Evolutionary conservation across 2,329 filamentous ascomycete genomes (phyloP).

Genomic region (Ophiosphaerella herpotricha): DNA sequence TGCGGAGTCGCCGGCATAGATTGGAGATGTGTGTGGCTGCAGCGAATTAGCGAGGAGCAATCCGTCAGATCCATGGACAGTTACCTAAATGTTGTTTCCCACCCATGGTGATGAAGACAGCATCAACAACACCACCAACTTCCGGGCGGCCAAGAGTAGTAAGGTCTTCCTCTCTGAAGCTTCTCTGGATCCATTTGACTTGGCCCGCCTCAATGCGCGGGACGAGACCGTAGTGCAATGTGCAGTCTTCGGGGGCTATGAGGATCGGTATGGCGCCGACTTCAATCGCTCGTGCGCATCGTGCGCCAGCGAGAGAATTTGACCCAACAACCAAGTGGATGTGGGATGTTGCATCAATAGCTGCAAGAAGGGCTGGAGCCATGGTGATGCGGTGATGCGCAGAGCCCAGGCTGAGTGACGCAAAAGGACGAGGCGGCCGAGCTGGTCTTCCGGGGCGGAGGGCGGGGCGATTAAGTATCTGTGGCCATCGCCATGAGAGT

Average conservation of each 20-base stretch:
- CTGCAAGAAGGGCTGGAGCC: constrained; percentile 68
- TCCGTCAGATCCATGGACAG: background rate
- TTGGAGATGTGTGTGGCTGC: constrained; percentile 70
- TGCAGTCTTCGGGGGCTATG: constrained; percentile 69
- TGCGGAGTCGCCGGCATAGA: constrained; percentile 77
- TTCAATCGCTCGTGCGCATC: constrained; percentile 78
- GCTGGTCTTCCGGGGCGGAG: background rate
- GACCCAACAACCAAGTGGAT: constrained; percentile 85
- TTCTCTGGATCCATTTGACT: constrained; percentile 67
- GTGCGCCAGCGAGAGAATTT: constrained; percentile 82
- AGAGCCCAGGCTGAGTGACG: background rate
- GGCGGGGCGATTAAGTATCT: constrained; percentile 10
- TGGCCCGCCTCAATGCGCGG: constrained; percentile 68
- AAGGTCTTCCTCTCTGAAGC: constrained; percentile 73
- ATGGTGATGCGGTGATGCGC: constrained; percentile 30
- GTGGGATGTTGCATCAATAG: constrained; percentile 70
- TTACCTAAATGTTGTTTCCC: constrained; percentile 56
- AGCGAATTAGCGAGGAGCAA: constrained; percentile 13
- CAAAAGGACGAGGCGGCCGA: background rate
- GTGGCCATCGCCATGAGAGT: constrained; percentile 10
- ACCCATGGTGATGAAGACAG: constrained; percentile 81
- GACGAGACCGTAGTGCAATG: constrained; percentile 64
- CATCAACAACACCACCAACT: constrained; percentile 79
- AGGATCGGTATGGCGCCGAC: constrained; percentile 82
- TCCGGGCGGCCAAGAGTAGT: constrained; percentile 78